A percentile compares a stretch with the other conserved stretches of the same genome.
Evolutionary conservation across 768 basidiomycete species (phyloP).

Genomic region (Lactarius vividus): DNA sequence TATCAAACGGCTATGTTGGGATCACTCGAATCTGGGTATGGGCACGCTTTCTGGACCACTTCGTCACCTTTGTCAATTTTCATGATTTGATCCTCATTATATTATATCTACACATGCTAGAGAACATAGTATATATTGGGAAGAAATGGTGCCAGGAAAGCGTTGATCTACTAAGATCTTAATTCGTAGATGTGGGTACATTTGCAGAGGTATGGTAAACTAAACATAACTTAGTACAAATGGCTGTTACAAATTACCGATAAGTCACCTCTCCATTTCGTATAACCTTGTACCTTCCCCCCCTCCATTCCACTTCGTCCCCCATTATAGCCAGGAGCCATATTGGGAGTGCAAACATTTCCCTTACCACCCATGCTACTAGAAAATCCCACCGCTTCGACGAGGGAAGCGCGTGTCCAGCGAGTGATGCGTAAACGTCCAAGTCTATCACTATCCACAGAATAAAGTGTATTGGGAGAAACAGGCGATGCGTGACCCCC

Average conservation of each 20-base stretch:
- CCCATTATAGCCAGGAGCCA: conserved; percentile 82
- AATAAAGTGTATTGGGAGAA: conserved; percentile 56
- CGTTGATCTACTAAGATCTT: no score
- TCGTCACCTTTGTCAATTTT: no score
- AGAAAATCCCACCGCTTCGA: conserved; percentile 58
- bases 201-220: no score
- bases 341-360: conserved; percentile 83
- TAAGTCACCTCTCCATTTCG: conserved; percentile 54
- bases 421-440: conserved; percentile 75
- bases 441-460: conserved; percentile 79
- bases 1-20: not conserved
- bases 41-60: no score
- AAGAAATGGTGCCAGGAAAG: no score
- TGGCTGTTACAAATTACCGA: not conserved
- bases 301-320: conserved; percentile 83
- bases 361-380: conserved; percentile 77
- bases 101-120: no score
- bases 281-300: conserved; percentile 69
- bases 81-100: no score
- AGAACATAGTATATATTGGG: no score
- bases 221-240: no score
- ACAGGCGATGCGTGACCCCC: conserved; percentile 51
- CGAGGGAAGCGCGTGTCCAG: conserved; percentile 56
- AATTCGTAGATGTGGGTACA: no score
- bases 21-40: no score